phyloP scores from a whole-genome alignment of 148 eudicot species.

The Silene latifolia region DNA sequence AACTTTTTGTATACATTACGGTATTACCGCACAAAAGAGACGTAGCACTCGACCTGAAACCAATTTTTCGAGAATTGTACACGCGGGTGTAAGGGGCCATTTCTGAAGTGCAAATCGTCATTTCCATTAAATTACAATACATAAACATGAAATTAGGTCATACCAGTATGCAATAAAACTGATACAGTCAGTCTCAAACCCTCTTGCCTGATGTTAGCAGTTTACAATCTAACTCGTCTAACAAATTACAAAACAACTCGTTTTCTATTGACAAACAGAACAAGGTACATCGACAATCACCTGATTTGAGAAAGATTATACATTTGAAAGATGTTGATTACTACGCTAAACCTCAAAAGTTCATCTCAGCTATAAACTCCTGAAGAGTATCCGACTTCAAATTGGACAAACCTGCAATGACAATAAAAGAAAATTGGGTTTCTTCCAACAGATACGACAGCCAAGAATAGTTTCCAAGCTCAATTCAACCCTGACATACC shows the following conservation, averaged over 20 bases:
- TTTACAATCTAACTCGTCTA: not conserved
- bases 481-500: constrained; percentile 14
- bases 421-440: constrained; percentile 7
- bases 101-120: too few species aligned
- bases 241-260: not conserved
- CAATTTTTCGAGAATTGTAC: too few species aligned
- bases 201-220: not conserved
- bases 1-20: too few species aligned
- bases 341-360: constrained; percentile 17
- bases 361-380: constrained; percentile 22
- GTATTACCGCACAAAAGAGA: too few species aligned
- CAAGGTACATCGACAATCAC: not conserved
- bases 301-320: not conserved
- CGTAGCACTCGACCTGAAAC: too few species aligned
- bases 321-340: not conserved
- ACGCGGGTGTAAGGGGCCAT: too few species aligned
- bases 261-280: not conserved
- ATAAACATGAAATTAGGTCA: not conserved
- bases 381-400: constrained; percentile 23
- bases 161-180: not conserved
- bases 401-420: constrained; percentile 22
- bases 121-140: too few species aligned
- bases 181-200: too few species aligned
- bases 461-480: not conserved
- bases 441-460: not conserved